A percentile compares a stretch with the other conserved stretches of the same genome.
Evolutionary conservation across 2,329 filamentous ascomycete species (phyloP).

Genomic region (Teratosphaeria zuluensis): DNA sequence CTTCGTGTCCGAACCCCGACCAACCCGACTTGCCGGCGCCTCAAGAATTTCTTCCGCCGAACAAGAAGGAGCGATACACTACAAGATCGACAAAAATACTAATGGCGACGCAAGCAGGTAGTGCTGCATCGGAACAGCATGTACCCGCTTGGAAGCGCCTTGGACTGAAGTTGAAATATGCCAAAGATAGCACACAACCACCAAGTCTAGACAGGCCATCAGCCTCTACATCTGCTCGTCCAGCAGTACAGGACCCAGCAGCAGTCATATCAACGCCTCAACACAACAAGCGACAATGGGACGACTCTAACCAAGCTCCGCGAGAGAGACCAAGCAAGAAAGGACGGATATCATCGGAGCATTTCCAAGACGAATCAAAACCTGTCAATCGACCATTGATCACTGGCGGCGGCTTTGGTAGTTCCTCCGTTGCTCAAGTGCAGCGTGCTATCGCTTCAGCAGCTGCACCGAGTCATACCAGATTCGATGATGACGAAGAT

Average conservation of each 20-base stretch:
- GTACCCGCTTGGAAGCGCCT: constrained; percentile 52
- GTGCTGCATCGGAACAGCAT: constrained; percentile 15
- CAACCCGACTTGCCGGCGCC: not conserved
- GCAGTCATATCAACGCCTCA: not conserved
- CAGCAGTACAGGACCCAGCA: not conserved
- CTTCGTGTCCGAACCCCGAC: not conserved
- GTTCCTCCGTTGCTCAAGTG: not conserved
- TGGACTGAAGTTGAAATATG: constrained; percentile 50
- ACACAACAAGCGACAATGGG: not conserved
- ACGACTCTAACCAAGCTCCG: not conserved
- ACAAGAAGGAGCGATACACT: not conserved
- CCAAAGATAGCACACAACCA: constrained; percentile 26
- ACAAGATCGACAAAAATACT: constrained; percentile 15
- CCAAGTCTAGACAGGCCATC: not conserved
- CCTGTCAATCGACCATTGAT: not conserved
- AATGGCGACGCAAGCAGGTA: constrained; percentile 26
- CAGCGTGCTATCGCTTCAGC: not conserved
- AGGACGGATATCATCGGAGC: not conserved
- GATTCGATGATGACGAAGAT: constrained; percentile 10
- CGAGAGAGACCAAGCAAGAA: not conserved
- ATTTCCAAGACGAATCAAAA: not conserved
- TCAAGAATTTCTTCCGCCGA: not conserved
- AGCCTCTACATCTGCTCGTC: not conserved
- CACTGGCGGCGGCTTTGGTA: not conserved
- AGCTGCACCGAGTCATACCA: constrained; percentile 9